Evolutionary conservation across 2,329 filamentous ascomycete species (phyloP).

Genomic region (Mycogone perniciosa): DNA sequence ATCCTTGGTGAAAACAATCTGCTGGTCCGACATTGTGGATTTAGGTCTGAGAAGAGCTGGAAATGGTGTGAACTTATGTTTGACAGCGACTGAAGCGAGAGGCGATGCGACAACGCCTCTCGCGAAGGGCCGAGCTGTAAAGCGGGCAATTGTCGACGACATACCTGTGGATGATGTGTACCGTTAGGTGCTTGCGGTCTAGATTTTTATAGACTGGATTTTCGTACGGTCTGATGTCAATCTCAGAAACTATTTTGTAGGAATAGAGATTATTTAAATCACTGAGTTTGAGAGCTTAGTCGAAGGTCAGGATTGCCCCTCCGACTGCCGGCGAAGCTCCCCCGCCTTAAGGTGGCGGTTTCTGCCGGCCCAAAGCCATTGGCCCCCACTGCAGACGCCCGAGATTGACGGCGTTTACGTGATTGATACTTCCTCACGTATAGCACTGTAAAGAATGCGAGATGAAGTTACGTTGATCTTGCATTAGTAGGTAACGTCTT

Average conservation of each 20-base stretch:
- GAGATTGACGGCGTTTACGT: neutral
- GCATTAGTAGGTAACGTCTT: too few relatives aligned
- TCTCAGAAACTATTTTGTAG: neutral
- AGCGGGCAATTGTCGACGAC: constrained; percentile 17
- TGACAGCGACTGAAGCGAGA: constrained; percentile 6
- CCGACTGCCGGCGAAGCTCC: constrained; percentile 8
- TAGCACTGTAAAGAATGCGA: too few relatives aligned
- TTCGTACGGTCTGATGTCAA: neutral
- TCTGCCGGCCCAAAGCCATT: constrained; percentile 14
- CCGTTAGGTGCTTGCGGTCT: neutral
- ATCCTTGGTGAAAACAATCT: constrained; percentile 51
- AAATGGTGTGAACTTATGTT: constrained; percentile 26
- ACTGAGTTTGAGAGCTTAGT: neutral
- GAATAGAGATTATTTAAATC: constrained; percentile 5
- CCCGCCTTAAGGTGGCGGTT: constrained; percentile 13
- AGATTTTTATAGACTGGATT: neutral
- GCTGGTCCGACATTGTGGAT: constrained; percentile 42
- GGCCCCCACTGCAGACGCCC: neutral
- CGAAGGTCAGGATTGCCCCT: neutral
- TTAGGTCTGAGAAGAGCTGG: constrained; percentile 24
- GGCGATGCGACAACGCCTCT: constrained; percentile 6
- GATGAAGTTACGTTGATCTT: neutral
- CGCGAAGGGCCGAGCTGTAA: constrained; percentile 13
- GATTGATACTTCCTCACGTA: neutral
- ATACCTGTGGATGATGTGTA: constrained; percentile 18